Evolutionary conservation across 345 rosid species (phyloP).

Genomic region (Laguncularia racemosa): DNA sequence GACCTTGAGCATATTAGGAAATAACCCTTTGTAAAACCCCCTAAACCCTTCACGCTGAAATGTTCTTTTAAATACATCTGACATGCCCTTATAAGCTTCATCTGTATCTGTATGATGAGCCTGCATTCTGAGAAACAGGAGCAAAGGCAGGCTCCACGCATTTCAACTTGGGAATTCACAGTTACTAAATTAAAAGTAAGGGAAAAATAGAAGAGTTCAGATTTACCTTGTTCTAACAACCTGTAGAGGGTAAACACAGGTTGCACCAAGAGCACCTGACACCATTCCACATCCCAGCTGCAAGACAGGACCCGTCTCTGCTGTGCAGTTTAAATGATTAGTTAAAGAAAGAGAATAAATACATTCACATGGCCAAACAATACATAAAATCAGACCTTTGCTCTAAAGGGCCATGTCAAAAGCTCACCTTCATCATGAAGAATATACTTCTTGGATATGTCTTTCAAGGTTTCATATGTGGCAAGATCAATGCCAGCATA

Average conservation of each 20-base stretch:
- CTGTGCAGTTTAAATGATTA: neutral
- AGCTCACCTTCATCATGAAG: constrained; percentile 56
- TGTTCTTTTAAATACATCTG: constrained; percentile 70
- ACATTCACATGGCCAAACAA: constrained; percentile 1
- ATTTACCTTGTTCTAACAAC: constrained; percentile 85
- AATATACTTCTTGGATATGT: constrained; percentile 69
- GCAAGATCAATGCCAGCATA: constrained; percentile 96
- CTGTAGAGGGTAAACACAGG: constrained; percentile 93
- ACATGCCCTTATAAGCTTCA: constrained; percentile 56
- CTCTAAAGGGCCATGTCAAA: neutral
- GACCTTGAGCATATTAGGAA: constrained; percentile 77
- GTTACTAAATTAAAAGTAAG: neutral
- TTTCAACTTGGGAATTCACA: neutral
- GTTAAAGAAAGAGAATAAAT: neutral
- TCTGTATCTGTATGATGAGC: constrained; percentile 49
- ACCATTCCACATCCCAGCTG: constrained; percentile 86
- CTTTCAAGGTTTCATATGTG: constrained; percentile 80
- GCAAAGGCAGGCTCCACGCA: neutral
- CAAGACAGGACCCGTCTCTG: constrained; percentile 82
- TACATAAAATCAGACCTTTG: neutral
- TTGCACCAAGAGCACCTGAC: constrained; percentile 89
- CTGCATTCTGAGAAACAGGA: constrained; percentile 61
- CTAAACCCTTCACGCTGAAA: constrained; percentile 54
- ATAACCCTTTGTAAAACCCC: constrained; percentile 80
- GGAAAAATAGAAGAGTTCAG: neutral